Conservation (phyloP, 371 early-diverging fungal species). For the Apophysomyces elegans region DNA sequence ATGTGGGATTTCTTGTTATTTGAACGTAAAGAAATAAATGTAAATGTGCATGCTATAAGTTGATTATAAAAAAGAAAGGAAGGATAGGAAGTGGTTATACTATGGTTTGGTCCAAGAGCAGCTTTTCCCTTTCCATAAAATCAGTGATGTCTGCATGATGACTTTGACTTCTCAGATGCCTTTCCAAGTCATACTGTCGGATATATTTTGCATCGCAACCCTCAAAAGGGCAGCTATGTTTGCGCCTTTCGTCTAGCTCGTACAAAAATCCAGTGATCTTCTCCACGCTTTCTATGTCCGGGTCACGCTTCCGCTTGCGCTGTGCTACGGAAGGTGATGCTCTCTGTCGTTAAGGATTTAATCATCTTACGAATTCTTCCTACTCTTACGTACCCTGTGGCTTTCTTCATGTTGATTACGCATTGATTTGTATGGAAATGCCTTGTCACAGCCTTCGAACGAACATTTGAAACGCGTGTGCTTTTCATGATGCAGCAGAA, state of each 20-base stretch:
- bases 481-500: slow-evolving; percentile 47
- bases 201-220: slow-evolving; percentile 21
- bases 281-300: slow-evolving; percentile 1
- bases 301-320: slow-evolving; percentile 14
- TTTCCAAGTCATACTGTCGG: slow-evolving; percentile 24
- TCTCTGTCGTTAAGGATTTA: background rate
- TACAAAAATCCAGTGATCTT: slow-evolving; percentile 21
- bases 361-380: no score
- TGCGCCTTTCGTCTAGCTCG: slow-evolving; percentile 15
- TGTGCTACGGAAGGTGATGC: slow-evolving; percentile 4
- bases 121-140: background rate
- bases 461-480: slow-evolving; percentile 42
- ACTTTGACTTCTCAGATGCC: slow-evolving; percentile 23
- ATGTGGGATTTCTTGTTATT: no score
- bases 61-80: background rate
- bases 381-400: slow-evolving; percentile 27
- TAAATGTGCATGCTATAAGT: no score
- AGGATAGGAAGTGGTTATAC: background rate
- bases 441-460: slow-evolving; percentile 48
- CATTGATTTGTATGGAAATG: slow-evolving; percentile 63
- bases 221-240: slow-evolving; percentile 22
- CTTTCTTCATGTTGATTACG: slow-evolving; percentile 49
- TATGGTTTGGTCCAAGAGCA: background rate
- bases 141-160: slow-evolving; percentile 18
- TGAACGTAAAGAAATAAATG: no score